Conservation (phyloP, 163 green algal genomes). For the Scenedesmus sp. region DNA sequence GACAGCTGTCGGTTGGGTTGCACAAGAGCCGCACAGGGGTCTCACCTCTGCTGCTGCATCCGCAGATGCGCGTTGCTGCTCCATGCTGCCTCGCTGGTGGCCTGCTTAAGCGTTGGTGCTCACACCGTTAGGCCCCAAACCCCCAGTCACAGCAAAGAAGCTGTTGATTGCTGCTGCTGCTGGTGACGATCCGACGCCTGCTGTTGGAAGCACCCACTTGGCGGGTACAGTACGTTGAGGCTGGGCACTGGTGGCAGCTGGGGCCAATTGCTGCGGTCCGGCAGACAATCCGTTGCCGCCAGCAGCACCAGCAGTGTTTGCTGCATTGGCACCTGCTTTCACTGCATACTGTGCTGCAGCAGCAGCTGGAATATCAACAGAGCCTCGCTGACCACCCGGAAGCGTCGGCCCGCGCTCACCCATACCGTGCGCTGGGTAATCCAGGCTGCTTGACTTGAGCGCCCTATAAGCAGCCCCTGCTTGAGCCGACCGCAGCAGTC, state of each 20-base stretch:
- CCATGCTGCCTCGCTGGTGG: background rate
- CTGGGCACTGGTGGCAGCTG: background rate
- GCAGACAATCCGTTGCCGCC: background rate
- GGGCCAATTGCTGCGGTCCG: background rate
- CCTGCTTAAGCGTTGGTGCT: too few relatives aligned
- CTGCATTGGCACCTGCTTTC: background rate
- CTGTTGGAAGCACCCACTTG: background rate
- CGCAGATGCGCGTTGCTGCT: background rate
- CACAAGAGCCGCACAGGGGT: too few relatives aligned
- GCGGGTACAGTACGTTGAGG: background rate
- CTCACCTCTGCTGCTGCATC: background rate
- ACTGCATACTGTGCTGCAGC: background rate
- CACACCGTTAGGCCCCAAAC: too few relatives aligned
- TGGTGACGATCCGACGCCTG: too few relatives aligned
- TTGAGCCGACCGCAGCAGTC: background rate
- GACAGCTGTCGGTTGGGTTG: too few relatives aligned
- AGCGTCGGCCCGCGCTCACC: background rate
- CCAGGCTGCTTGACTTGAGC: background rate
- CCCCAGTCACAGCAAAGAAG: too few relatives aligned
- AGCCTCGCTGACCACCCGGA: background rate
- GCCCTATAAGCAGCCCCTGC: background rate
- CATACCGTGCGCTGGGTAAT: background rate
- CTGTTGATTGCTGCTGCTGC: background rate
- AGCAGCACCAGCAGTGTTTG: background rate
- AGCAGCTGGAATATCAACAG: background rate